Evolutionary conservation across 2,329 filamentous ascomycete species (phyloP), one percentile per base, ranked within the genome.

Genomic region (Ceratocystis harringtonii): DNA sequence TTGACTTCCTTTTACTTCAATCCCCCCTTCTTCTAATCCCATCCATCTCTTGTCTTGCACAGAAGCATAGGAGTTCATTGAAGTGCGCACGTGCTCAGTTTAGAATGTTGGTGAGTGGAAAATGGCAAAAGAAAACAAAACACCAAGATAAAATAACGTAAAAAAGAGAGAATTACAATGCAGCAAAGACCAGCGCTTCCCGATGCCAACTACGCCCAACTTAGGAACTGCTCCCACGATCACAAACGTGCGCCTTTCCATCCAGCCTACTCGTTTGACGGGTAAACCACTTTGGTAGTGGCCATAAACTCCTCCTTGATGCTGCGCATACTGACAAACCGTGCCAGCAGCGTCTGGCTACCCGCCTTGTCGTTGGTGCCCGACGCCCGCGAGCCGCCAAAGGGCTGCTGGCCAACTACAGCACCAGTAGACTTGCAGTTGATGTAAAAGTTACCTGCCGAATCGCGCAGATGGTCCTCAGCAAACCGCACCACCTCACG

Each of bases 401-500:
- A 89, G 3, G 86, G 83, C 76, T 89, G 86, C 76, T 89, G 86
- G 15, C 85, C 86, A 6, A 88, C 85, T 28, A 89, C 84, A 17
- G 86, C 85, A 48, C 85, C 86, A 1, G 86, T 89, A 74, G 83
- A 86, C 81, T 92, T 92, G 78, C 86, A 88, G 78, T 92, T 92
- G 76, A 92, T 80, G 77, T 92, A 92, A 74, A 92, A 92, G 78
- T 92, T 92, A 52, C 89, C 89, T 0, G 89, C 88, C 0, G 86
- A 78, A 72, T 91, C 84, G 69, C 87, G 80, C 64, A 92, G 79
- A 68, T 79, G 81, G 70, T 90, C 83, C 74, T 91, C 88, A 0
- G 88, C 89, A 65, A 80, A 79, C 28, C 85, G 81, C 67, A 91
- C 77, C 15, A 81, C 85, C 60, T 79, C 75, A 50, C 89, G 79